Evolutionary conservation across 2,329 filamentous ascomycete genomes (phyloP).

Genomic region (Sporothrix dimorphospora): DNA sequence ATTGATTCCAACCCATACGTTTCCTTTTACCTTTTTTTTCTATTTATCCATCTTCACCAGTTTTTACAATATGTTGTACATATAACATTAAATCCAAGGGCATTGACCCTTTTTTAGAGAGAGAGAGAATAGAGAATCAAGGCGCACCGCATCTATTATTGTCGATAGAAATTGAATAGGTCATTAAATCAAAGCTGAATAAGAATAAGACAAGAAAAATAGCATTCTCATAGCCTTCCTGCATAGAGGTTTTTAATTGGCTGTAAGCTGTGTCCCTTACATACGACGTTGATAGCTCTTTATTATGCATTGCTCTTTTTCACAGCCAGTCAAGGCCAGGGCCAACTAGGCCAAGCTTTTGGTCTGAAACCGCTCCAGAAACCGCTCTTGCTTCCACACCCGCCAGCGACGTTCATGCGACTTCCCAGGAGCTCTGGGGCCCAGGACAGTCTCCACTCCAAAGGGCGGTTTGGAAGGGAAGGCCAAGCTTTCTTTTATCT

Average conservation of each 20-base stretch:
- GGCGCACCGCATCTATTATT: background rate
- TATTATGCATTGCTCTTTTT: background rate
- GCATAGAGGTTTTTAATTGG: background rate
- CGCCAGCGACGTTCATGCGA: background rate
- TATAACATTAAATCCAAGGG: background rate
- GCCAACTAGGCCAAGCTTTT: constrained; percentile 6
- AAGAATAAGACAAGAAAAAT: background rate
- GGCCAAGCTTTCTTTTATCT: background rate
- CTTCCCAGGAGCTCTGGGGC: background rate
- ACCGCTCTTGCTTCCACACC: background rate
- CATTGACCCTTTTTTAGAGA: background rate
- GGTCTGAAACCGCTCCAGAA: constrained; percentile 22
- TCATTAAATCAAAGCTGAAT: too few species aligned
- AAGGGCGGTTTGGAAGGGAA: background rate
- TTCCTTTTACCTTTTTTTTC: constrained; percentile 8
- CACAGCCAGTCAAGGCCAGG: background rate
- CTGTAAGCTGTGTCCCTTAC: background rate
- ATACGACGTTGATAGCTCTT: too few species aligned
- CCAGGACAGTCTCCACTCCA: background rate
- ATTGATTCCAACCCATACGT: constrained; percentile 11
- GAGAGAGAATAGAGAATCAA: background rate
- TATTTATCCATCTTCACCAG: background rate
- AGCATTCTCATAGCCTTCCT: background rate
- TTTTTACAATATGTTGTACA: constrained; percentile 7
- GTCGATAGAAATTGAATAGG: background rate